phyloP scores from a whole-genome alignment of 176 grass and related monocot genomes.

The Oryza meridionalis region DNA sequence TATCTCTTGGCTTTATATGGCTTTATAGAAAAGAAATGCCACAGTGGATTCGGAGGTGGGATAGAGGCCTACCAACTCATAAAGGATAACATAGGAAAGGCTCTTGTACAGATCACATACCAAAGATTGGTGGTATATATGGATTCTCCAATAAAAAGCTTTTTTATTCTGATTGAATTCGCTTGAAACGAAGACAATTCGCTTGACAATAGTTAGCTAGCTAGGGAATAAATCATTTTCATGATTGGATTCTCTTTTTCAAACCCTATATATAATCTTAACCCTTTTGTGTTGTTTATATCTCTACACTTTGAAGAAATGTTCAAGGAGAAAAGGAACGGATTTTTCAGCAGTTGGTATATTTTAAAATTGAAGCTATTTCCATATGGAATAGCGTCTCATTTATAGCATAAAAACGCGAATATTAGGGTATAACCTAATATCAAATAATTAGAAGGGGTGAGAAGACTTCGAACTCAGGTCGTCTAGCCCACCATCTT shows the following conservation, averaged over 20 bases:
- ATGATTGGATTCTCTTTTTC: not conserved
- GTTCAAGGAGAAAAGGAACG: too few relatives aligned
- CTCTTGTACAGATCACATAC: not conserved
- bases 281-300: not conserved
- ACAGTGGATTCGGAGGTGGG: slow-evolving; percentile 29
- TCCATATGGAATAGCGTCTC: too few relatives aligned
- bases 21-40: slow-evolving; percentile 38
- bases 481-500: too few relatives aligned
- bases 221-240: not conserved
- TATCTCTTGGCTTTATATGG: slow-evolving; percentile 40
- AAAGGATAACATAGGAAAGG: slow-evolving; percentile 5
- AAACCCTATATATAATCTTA: not conserved
- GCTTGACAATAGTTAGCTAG: not conserved
- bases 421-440: too few relatives aligned
- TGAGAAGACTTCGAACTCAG: too few relatives aligned
- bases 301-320: not conserved
- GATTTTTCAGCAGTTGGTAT: too few relatives aligned
- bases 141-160: too few relatives aligned
- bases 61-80: slow-evolving; percentile 14
- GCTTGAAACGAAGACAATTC: not conserved
- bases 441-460: too few relatives aligned
- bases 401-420: too few relatives aligned
- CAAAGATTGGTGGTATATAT: too few relatives aligned
- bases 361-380: too few relatives aligned
- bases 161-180: not conserved